Evolutionary conservation across 148 eudicot species (phyloP).

Genomic region (Heliosperma pusillum): DNA sequence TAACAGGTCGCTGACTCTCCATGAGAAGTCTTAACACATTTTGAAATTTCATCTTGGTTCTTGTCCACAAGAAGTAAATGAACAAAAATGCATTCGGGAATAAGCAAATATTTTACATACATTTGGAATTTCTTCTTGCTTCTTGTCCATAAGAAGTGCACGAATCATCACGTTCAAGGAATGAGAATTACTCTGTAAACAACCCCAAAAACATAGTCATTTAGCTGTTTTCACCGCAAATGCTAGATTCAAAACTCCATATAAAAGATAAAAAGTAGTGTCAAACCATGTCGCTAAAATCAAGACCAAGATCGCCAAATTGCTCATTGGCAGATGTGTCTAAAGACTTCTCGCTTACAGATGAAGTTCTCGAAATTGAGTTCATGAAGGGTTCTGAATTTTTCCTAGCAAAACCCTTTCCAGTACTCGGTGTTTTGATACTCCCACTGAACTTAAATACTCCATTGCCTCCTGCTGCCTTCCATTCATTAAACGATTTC

Average conservation of each 20-base stretch:
- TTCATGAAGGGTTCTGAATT: conserved; percentile 68
- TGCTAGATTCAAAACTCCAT: neutral
- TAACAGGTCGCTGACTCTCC: neutral
- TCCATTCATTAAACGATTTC: conserved; percentile 69
- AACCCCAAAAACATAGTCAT: conserved; percentile 10
- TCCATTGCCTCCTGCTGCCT: conserved; percentile 66
- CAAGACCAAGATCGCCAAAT: conserved; percentile 39
- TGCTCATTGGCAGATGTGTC: conserved; percentile 38
- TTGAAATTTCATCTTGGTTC: neutral
- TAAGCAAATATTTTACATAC: conserved; percentile 41
- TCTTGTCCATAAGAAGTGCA: conserved; percentile 66
- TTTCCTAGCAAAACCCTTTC: conserved; percentile 51
- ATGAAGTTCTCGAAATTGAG: conserved; percentile 53
- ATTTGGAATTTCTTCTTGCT: conserved; percentile 68
- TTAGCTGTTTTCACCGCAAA: conserved; percentile 7
- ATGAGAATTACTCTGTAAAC: conserved; percentile 42
- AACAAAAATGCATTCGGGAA: neutral
- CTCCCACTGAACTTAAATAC: conserved; percentile 55
- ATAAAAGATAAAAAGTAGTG: conserved; percentile 9
- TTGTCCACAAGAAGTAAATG: neutral
- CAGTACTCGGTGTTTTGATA: conserved; percentile 38
- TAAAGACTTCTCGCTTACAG: conserved; percentile 49
- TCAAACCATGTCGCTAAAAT: conserved; percentile 54
- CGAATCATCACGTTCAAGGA: conserved; percentile 61
- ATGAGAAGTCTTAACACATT: too few species aligned